Percentiles rank a stretch among this genome's conserved stretches.
These are phyloP conservation scores for Funneliformis geosporum DNA, from an alignment of 192 early-diverging fungal genomes.

Conservation along the genomic window DNA sequence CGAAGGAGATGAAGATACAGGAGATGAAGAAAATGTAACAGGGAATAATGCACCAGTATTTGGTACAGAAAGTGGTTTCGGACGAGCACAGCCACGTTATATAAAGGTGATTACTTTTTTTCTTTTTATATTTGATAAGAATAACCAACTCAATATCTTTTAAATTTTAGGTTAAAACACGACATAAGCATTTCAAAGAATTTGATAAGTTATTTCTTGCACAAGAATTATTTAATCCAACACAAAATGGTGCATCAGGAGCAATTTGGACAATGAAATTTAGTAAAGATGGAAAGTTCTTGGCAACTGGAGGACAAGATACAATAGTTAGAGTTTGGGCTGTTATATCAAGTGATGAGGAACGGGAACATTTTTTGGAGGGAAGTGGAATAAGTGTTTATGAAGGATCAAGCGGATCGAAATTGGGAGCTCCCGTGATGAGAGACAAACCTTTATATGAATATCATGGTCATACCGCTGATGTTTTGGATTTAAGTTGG, in stretches of 20 bases:
- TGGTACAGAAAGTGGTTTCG: slow-evolving; percentile 15
- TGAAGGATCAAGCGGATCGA: slow-evolving; percentile 30
- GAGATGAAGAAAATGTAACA: slow-evolving; percentile 14
- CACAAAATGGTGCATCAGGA: slow-evolving; percentile 2
- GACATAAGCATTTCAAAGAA: slow-evolving; percentile 25
- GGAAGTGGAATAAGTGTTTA: slow-evolving; percentile 29
- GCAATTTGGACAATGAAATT: slow-evolving; percentile 79
- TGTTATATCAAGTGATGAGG: slow-evolving; percentile 34
- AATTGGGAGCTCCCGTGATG: slow-evolving; percentile 50
- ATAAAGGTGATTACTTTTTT: slow-evolving; percentile 18
- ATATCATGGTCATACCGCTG: slow-evolving; percentile 71
- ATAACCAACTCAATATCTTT: neutral
- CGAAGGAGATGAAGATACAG: neutral
- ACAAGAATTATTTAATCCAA: slow-evolving; percentile 23
- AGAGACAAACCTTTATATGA: slow-evolving; percentile 69
- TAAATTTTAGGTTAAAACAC: slow-evolving; percentile 10
- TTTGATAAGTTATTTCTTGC: slow-evolving; percentile 27
- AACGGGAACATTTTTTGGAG: slow-evolving; percentile 34
- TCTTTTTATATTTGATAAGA: neutral
- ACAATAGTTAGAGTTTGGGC: slow-evolving; percentile 70
- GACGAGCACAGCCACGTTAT: slow-evolving; percentile 21
- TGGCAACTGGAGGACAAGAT: slow-evolving; percentile 83
- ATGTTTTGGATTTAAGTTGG: slow-evolving; percentile 73
- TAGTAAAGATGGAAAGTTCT: slow-evolving; percentile 73
- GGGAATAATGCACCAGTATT: slow-evolving; percentile 31